Percentiles rank a stretch among this genome's conserved stretches.
These are phyloP conservation scores for Suhomyces ambrosiae DNA, from an alignment of 1,139 yeast genomes.

Conservation along the genomic window DNA sequence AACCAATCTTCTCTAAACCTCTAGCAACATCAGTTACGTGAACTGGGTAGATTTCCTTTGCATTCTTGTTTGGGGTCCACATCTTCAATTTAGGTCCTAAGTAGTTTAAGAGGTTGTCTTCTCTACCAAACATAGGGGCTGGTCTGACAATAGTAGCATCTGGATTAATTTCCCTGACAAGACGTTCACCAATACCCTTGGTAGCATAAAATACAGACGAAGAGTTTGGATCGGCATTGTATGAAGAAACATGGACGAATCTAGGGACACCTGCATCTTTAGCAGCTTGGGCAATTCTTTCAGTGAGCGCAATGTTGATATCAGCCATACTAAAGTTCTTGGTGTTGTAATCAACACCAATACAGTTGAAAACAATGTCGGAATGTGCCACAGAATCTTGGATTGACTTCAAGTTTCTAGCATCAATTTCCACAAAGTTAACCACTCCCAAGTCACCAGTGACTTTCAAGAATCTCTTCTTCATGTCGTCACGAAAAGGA, in stretches of 20 bases:
- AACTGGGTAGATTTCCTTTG: conserved; percentile 70
- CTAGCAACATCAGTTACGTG: conserved; percentile 78
- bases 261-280: conserved; percentile 76
- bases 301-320: conserved; percentile 76
- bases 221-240: conserved; percentile 73
- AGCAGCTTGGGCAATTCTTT: conserved; percentile 74
- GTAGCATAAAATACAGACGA: conserved; percentile 74
- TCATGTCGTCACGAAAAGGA: conserved; percentile 80
- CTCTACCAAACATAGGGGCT: conserved; percentile 77
- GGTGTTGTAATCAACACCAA: conserved; percentile 78
- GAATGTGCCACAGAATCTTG: conserved; percentile 80
- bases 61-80: conserved; percentile 67
- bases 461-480: conserved; percentile 77
- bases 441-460: conserved; percentile 89
- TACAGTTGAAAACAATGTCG: conserved; percentile 78
- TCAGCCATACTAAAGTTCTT: conserved; percentile 84
- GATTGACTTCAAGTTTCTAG: conserved; percentile 74
- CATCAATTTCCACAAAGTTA: conserved; percentile 79
- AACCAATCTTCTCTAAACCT: conserved; percentile 78
- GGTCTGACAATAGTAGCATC: conserved; percentile 87
- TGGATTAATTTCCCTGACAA: conserved; percentile 67
- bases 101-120: conserved; percentile 70
- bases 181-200: conserved; percentile 77
- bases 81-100: conserved; percentile 58
- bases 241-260: conserved; percentile 76